A percentile compares a stretch with the other conserved stretches of the same genome.
Conservation (phyloP, 441 rosid genomes). For the Corymbia citriodora region DNA sequence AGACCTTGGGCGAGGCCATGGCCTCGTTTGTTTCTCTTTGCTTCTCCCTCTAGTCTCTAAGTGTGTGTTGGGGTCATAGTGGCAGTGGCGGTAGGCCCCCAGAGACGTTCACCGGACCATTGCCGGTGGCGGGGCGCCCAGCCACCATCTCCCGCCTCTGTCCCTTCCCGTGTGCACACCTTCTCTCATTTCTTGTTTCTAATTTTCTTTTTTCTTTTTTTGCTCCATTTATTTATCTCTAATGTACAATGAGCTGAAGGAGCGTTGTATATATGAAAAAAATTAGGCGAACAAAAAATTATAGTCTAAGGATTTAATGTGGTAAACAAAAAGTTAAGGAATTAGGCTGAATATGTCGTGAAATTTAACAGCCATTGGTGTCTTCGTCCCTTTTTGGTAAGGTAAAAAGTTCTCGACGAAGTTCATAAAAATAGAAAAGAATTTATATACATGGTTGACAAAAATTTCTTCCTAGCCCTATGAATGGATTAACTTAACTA, state of each 20-base stretch:
- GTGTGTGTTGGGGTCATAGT: no score
- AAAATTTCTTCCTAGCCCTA: background rate
- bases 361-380: accelerated
- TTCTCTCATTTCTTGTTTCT: background rate
- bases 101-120: background rate
- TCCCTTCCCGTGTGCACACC: background rate
- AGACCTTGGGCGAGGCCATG: no score
- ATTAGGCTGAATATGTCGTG: background rate
- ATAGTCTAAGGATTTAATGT: background rate
- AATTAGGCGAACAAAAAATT: accelerated
- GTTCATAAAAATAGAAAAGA: background rate
- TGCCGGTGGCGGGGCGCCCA: background rate
- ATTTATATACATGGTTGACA: background rate
- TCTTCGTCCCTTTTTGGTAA: background rate
- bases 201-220: no score
- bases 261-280: background rate
- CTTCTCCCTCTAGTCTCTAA: background rate
- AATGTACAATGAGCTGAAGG: background rate
- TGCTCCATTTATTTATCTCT: background rate
- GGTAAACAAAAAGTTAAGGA: background rate
- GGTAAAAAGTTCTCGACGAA: accelerated
- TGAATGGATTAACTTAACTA: background rate
- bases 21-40: background rate
- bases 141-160: background rate
- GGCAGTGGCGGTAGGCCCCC: background rate